These are phyloP conservation scores for Leucoagaricus sp. DNA, from an alignment of 1,284 basidiomycete genomes.

Conservation along the genomic window DNA sequence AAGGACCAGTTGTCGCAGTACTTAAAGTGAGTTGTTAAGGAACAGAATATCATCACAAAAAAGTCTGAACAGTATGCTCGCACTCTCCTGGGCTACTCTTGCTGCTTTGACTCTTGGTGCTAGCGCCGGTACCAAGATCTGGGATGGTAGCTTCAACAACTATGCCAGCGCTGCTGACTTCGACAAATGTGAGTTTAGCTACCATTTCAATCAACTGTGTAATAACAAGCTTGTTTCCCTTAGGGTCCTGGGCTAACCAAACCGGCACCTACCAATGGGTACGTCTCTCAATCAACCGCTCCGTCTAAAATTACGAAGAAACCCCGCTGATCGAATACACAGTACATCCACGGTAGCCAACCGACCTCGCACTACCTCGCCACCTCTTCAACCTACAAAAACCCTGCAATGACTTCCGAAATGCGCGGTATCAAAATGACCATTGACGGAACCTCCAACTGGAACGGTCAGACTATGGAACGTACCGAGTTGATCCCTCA, in stretches of 20 bases:
- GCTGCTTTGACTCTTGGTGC: conserved; percentile 35
- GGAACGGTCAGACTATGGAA: conserved; percentile 50
- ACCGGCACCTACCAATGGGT: conserved; percentile 64
- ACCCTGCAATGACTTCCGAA: conserved; percentile 58
- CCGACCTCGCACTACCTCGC: conserved; percentile 58
- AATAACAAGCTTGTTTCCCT: not conserved
- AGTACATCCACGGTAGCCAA: conserved; percentile 61
- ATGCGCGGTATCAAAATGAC: conserved; percentile 56
- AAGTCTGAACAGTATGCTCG: conserved; percentile 26
- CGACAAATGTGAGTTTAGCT: conserved; percentile 50
- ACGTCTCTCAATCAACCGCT: conserved; percentile 9
- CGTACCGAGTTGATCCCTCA: conserved; percentile 60
- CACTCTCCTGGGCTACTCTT: conserved; percentile 29
- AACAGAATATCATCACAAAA: not conserved
- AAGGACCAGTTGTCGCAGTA: conserved; percentile 16
- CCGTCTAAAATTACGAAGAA: not conserved
- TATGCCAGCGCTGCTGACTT: conserved; percentile 50
- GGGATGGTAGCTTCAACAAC: conserved; percentile 56
- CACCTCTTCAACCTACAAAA: conserved; percentile 55
- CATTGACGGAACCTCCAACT: conserved; percentile 52
- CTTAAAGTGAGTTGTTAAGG: not conserved
- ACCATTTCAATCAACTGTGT: not conserved
- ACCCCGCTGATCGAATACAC: conserved; percentile 21
- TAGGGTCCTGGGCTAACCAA: conserved; percentile 61
- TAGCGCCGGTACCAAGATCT: conserved; percentile 50